Percentiles rank a stretch among this genome's conserved stretches.
Conservation (phyloP, 495 filamentous ascomycete genomes). For the Annulohypoxylon moriforme region DNA sequence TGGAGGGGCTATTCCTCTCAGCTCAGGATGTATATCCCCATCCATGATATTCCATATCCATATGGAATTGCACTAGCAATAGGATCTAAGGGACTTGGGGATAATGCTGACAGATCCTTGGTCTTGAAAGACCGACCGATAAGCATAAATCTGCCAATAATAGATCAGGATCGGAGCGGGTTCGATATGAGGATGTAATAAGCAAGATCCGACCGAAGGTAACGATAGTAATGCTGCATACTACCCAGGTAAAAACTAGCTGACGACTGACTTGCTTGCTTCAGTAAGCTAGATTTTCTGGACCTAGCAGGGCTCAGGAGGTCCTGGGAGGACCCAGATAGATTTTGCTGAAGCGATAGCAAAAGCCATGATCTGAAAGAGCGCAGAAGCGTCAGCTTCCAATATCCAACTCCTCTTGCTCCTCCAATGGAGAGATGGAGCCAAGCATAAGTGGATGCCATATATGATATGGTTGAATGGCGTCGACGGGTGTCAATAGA, state of each 20-base stretch:
- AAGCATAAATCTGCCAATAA: conserved; percentile 30
- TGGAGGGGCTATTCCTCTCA: background rate
- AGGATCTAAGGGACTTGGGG: background rate
- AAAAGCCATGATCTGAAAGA: conserved; percentile 5
- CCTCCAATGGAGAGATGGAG: background rate
- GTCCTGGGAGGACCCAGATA: background rate
- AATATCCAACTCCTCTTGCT: conserved; percentile 12
- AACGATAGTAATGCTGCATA: conserved; percentile 8
- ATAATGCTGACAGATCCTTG: conserved; percentile 32
- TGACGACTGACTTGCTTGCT: conserved; percentile 10
- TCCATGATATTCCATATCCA: background rate
- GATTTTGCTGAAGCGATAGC: background rate
- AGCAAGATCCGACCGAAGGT: conserved; percentile 23
- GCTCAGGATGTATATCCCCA: conserved; percentile 1
- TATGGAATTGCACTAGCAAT: conserved; percentile 23
- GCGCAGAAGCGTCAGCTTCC: conserved; percentile 23
- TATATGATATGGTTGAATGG: background rate
- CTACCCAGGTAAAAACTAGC: conserved; percentile 7
- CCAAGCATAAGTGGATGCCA: background rate
- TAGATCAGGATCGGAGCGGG: conserved; percentile 13
- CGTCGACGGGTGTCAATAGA: background rate
- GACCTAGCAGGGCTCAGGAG: background rate
- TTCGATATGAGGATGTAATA: conserved; percentile 18
- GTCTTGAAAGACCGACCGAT: conserved; percentile 15
- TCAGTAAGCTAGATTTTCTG: background rate